Percentiles rank a stretch among this genome's conserved stretches.
These are phyloP conservation scores for Knufia fluminis DNA, from an alignment of 2,329 filamentous ascomycete genomes.

Conservation along the genomic window DNA sequence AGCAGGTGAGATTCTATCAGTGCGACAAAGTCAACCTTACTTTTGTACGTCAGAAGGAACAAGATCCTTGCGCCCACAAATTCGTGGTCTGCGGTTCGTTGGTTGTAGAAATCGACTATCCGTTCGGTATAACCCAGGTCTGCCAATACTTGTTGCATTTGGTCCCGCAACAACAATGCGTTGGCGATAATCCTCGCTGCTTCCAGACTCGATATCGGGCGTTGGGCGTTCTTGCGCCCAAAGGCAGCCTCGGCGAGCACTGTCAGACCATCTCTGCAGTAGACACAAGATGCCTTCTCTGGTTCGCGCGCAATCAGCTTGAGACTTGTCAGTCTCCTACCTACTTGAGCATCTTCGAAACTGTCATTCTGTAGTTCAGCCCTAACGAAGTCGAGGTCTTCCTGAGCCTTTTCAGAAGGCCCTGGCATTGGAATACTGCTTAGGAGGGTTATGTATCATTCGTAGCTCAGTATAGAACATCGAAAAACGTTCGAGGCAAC, in stretches of 20 bases:
- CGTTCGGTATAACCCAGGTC: conserved; percentile 59
- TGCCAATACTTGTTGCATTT: conserved; percentile 63
- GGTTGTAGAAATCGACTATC: conserved; percentile 61
- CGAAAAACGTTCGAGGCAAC: too few relatives aligned
- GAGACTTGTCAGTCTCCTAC: conserved; percentile 48
- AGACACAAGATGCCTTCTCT: conserved; percentile 68
- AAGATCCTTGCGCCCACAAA: conserved; percentile 73
- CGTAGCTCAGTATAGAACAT: too few relatives aligned
- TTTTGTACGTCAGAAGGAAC: conserved; percentile 70
- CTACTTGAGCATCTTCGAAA: conserved; percentile 20
- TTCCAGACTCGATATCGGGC: conserved; percentile 35
- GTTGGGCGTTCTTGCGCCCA: conserved; percentile 48
- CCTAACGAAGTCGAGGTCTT: background rate
- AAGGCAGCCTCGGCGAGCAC: conserved; percentile 67
- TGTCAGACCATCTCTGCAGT: conserved; percentile 66
- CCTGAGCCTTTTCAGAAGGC: background rate
- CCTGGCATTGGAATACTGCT: background rate
- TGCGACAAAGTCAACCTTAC: conserved; percentile 47
- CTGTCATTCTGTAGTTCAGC: conserved; percentile 4
- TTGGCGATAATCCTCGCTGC: conserved; percentile 59
- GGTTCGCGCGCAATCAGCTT: conserved; percentile 71
- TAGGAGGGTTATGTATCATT: too few relatives aligned
- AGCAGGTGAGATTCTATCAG: conserved; percentile 59
- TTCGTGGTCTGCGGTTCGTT: conserved; percentile 70
- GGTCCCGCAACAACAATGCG: conserved; percentile 60